Conservation (phyloP, 352 stramenopile genomes). For the Phytophthora tubulina region DNA sequence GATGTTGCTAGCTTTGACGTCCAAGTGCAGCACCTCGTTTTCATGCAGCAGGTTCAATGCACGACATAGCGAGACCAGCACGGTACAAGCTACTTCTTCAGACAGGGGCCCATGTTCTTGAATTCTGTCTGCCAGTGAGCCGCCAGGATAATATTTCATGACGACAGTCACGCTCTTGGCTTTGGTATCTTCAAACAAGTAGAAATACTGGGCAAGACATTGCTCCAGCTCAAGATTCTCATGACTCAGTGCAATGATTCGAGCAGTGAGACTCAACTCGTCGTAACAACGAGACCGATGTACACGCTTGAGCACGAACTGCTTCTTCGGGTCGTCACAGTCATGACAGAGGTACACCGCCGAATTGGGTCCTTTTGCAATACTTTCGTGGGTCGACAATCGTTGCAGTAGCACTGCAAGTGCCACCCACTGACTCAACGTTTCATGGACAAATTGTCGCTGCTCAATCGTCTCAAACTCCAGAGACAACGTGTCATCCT, state of each 20-base stretch:
- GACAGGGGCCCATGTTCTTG: conserved; percentile 38
- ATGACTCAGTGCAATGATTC: conserved; percentile 37
- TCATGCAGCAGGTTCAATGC: conserved; percentile 62
- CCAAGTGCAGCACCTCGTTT: conserved; percentile 64
- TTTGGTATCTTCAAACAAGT: conserved; percentile 67
- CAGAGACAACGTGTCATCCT: conserved; percentile 64
- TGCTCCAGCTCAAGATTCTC: conserved; percentile 45
- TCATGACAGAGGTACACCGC: conserved; percentile 65
- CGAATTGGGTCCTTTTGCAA: conserved; percentile 62
- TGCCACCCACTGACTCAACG: conserved; percentile 65
- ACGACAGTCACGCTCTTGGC: conserved; percentile 61
- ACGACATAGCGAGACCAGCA: conserved; percentile 58
- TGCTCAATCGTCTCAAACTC: conserved; percentile 57
- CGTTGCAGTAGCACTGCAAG: conserved; percentile 61
- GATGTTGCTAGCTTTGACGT: conserved; percentile 75
- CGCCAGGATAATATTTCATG: conserved; percentile 72
- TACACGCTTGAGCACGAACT: conserved; percentile 67
- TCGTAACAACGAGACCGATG: conserved; percentile 40
- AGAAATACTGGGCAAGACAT: conserved; percentile 61
- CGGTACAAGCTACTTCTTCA: conserved; percentile 45
- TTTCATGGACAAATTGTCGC: conserved; percentile 58
- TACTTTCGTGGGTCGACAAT: conserved; percentile 55
- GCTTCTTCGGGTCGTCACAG: conserved; percentile 29
- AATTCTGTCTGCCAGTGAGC: conserved; percentile 63
- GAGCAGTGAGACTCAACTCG: conserved; percentile 61